phyloP scores from a whole-genome alignment of 306 rosid genomes.

The Cicer arietinum region DNA sequence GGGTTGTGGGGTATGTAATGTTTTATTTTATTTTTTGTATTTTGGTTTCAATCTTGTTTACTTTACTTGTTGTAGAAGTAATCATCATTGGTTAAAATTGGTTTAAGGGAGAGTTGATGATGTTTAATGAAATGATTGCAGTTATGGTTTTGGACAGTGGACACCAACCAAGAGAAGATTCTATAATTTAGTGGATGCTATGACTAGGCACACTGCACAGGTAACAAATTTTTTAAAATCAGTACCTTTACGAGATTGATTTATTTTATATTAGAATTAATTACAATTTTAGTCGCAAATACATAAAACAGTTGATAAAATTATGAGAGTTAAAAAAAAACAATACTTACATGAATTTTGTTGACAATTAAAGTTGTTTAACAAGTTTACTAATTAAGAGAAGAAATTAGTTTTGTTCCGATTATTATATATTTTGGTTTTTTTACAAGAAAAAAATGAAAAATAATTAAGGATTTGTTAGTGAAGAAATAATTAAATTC shows the following conservation, averaged over 20 bases:
- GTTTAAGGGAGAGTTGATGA: constrained; percentile 30
- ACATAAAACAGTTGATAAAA: no score
- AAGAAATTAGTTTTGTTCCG: no score
- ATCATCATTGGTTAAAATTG: constrained; percentile 14
- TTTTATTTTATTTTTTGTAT: constrained; percentile 26
- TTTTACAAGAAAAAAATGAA: no score
- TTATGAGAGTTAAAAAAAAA: no score
- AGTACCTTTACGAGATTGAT: neutral
- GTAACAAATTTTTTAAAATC: constrained; percentile 44
- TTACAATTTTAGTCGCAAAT: no score
- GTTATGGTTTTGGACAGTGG: constrained; percentile 89
- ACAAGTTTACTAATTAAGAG: no score
- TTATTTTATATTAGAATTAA: no score
- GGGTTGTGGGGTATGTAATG: constrained; percentile 85
- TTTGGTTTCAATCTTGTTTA: constrained; percentile 28
- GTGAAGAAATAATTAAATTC: no score
- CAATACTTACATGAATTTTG: no score
- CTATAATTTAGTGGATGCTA: constrained; percentile 86
- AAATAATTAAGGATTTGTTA: no score
- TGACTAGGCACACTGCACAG: constrained; percentile 92
- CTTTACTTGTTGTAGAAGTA: constrained; percentile 11
- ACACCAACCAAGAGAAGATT: constrained; percentile 59
- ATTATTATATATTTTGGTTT: no score
- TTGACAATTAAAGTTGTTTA: no score
- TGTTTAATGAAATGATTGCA: constrained; percentile 48